Evolutionary conservation across 192 early-diverging fungal genomes (phyloP).

Genomic region (Linderina pennispora): DNA sequence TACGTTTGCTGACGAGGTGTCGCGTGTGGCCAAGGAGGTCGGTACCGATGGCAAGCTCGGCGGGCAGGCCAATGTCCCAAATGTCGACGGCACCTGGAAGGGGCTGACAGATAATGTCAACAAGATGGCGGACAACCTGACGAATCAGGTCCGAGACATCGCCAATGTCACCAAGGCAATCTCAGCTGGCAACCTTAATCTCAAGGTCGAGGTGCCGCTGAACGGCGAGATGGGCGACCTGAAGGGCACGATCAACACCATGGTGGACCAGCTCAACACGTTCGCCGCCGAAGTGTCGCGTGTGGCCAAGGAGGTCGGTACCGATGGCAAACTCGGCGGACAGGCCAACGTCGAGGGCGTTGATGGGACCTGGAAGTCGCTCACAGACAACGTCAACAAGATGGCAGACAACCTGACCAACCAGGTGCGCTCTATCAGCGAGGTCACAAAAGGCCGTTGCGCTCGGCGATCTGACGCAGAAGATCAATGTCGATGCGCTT

Average conservation of each 20-base stretch:
- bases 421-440: constrained; percentile 55
- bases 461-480: constrained; percentile 51
- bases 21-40: too few species aligned
- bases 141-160: too few species aligned
- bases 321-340: constrained; percentile 60
- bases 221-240: too few species aligned
- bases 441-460: constrained; percentile 55
- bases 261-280: constrained; percentile 55
- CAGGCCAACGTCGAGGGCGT: constrained; percentile 47
- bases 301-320: constrained; percentile 61
- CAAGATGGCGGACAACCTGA: too few species aligned
- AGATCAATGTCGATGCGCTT: constrained; percentile 38
- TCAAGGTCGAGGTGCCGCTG: too few species aligned
- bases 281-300: constrained; percentile 64
- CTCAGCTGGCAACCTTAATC: too few species aligned
- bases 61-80: too few species aligned
- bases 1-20: too few species aligned
- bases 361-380: constrained; percentile 54
- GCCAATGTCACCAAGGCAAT: too few species aligned
- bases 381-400: constrained; percentile 56
- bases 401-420: constrained; percentile 58
- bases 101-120: too few species aligned
- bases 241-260: constrained; percentile 57
- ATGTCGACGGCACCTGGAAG: too few species aligned
- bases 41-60: too few species aligned